These are phyloP conservation scores for Coffea canephora DNA, from an alignment of 257 asterid species.

Conservation along the genomic window DNA sequence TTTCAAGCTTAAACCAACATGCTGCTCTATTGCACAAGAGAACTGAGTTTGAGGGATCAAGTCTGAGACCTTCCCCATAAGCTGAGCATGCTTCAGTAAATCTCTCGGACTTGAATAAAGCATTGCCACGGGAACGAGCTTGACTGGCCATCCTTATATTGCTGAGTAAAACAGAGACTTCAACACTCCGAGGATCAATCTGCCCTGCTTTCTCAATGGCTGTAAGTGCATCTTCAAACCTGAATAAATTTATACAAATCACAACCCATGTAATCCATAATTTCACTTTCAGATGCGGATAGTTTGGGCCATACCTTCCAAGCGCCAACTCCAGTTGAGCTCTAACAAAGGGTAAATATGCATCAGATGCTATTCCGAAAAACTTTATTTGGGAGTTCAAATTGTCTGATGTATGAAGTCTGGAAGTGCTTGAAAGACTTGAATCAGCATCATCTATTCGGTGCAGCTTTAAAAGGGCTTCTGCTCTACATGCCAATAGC, in stretches of 20 bases:
- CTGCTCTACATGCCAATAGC: constrained; percentile 85
- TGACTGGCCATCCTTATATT: constrained; percentile 59
- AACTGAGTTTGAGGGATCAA: constrained; percentile 80
- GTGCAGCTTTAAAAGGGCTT: constrained; percentile 80
- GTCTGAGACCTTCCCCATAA: constrained; percentile 75
- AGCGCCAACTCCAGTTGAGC: constrained; percentile 69
- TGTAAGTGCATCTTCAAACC: constrained; percentile 73
- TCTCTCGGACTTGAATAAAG: constrained; percentile 82
- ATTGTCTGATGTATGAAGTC: constrained; percentile 19
- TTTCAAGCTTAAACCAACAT: constrained; percentile 86
- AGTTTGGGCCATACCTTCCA: constrained; percentile 60
- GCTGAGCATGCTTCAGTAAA: constrained; percentile 90
- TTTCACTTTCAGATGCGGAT: not conserved
- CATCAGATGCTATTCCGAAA: constrained; percentile 67
- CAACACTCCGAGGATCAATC: constrained; percentile 58
- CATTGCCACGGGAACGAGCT: constrained; percentile 90
- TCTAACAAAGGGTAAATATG: constrained; percentile 64
- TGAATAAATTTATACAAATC: constrained; percentile 33
- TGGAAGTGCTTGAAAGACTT: constrained; percentile 47
- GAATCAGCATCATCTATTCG: constrained; percentile 56
- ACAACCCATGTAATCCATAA: constrained; percentile 11
- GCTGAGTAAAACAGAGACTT: constrained; percentile 51
- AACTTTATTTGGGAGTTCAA: constrained; percentile 40
- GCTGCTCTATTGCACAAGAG: constrained; percentile 96
- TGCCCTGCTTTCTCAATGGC: constrained; percentile 62